These are phyloP conservation scores for Colletotrichum liaoningense DNA, from an alignment of 2,329 filamentous ascomycete genomes.

Conservation along the genomic window DNA sequence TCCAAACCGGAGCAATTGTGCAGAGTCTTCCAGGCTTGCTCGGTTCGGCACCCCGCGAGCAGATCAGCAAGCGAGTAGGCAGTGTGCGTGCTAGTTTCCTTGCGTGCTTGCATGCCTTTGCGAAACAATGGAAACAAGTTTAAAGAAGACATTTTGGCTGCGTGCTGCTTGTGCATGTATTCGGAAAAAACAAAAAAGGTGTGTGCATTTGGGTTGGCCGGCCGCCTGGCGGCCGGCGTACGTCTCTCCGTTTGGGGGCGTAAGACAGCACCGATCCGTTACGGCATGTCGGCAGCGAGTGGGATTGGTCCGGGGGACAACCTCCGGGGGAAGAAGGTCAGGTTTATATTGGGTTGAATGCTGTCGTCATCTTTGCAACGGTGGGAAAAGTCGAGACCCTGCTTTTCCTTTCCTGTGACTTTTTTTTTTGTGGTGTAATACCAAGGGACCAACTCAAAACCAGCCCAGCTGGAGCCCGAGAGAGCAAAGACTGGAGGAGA, in stretches of 20 bases:
- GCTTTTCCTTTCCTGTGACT: not conserved
- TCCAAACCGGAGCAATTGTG: too few species aligned
- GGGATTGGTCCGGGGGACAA: constrained; percentile 3
- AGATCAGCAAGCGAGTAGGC: not conserved
- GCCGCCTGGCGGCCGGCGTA: not conserved
- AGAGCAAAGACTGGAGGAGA: not conserved
- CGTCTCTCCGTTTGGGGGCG: not conserved
- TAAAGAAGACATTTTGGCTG: not conserved
- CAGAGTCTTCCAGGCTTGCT: constrained; percentile 4
- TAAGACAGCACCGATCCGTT: not conserved
- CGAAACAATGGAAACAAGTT: not conserved
- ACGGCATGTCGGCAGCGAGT: not conserved
- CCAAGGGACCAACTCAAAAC: constrained; percentile 26
- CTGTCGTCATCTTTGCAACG: not conserved
- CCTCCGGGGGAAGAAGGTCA: constrained; percentile 7
- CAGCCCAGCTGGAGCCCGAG: constrained; percentile 10
- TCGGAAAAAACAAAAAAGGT: not conserved
- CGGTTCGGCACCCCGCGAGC: not conserved
- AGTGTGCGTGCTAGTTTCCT: not conserved
- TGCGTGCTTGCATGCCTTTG: not conserved
- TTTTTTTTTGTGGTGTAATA: not conserved
- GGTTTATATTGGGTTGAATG: not conserved
- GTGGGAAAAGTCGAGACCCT: not conserved
- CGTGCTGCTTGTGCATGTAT: not conserved
- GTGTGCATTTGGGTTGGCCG: not conserved